Base-by-base conservation (phyloP, 345 rosid genomes). In the Lepidium africanum region DNA sequence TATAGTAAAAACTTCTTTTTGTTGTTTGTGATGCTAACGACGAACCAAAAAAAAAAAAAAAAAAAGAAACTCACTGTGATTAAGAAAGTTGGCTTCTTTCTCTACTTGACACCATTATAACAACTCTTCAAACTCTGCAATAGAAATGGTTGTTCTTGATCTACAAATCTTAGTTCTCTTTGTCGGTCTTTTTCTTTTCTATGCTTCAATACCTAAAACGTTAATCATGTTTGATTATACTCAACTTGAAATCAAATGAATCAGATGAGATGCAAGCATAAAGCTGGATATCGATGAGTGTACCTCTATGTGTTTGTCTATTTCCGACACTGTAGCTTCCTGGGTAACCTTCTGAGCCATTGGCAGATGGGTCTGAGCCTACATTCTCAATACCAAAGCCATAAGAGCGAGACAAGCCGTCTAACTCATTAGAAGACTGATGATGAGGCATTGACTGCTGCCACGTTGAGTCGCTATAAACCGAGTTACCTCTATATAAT, bases 231-330 rank as follows among this genome's bases (percentile, higher is more conserved):
- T 38, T 7, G 6, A 15, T 73, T 50, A 47, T 9, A 39, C 58
- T 72, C 47, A 33, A 52, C 38, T 33, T 1, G 15, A 36, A 23
- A 15, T n/a, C 40, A 60, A 41, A 51, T 16, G 49, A 35, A 33
- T 12, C 41, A 52, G 37, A 66, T 23, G 62, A 40, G 27, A 36
- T 36, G 36, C 8, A 67, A 37, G 33, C 27, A 42, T 52, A 15
- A 41, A 16, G 21, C 14, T 37, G 43, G 27, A 59, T 7, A 17
- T 43, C 47, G 37, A 61, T 45, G 75, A 75, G 38, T 33, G 2
- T 66, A 92, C 98, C 96, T 90, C 96, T 87, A 84, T 79, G 80
- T 56, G 98, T 23, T 77, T 86, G 93, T 80, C 93, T 84, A 82
- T 78, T 84, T 45, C 89, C 76, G 71, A 77, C 87, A 77, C 65